Evolutionary conservation across 768 basidiomycete genomes (phyloP).

Genomic region (Pulveroboletus sp.): DNA sequence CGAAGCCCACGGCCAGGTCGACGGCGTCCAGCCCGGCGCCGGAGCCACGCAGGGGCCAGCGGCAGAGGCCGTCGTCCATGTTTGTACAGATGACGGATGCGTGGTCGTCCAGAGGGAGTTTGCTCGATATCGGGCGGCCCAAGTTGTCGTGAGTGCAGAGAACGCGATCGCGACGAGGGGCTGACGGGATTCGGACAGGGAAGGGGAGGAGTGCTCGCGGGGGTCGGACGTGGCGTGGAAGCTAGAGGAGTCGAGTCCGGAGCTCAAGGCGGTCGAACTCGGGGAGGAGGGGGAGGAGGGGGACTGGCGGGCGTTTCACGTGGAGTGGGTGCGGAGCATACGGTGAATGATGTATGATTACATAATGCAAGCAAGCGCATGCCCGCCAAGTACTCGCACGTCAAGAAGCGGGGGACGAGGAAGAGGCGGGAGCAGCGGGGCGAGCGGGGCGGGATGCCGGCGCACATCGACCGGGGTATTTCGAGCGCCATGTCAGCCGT

Average conservation of each 20-base stretch:
- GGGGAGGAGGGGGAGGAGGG: conserved; percentile 37
- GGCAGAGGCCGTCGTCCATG: conserved; percentile 15
- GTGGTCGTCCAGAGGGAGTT: conserved; percentile 3
- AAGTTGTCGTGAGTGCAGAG: conserved; percentile 14
- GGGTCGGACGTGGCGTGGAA: too few relatives aligned
- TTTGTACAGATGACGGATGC: conserved; percentile 5
- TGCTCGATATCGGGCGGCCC: background rate
- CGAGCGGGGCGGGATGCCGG: conserved; percentile 28
- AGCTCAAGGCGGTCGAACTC: conserved; percentile 34
- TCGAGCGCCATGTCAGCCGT: conserved; percentile 57
- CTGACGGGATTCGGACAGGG: too few relatives aligned
- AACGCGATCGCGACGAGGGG: background rate
- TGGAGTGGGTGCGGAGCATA: conserved; percentile 34
- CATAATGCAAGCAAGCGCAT: conserved; percentile 33
- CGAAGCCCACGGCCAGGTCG: conserved; percentile 5
- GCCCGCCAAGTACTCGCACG: conserved; percentile 73
- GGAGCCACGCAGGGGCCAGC: background rate
- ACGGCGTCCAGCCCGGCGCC: conserved; percentile 4
- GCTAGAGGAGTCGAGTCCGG: conserved; percentile 30
- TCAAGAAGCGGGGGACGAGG: conserved; percentile 57
- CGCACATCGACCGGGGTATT: conserved; percentile 44
- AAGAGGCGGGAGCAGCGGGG: conserved; percentile 42
- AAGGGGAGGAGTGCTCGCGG: too few relatives aligned
- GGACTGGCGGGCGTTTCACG: conserved; percentile 59
- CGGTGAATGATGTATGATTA: conserved; percentile 11